Evolutionary conservation across 1,139 yeast genomes (phyloP), one percentile per base, ranked within the genome.

Genomic region (Blastobotrys illinoisensis): DNA sequence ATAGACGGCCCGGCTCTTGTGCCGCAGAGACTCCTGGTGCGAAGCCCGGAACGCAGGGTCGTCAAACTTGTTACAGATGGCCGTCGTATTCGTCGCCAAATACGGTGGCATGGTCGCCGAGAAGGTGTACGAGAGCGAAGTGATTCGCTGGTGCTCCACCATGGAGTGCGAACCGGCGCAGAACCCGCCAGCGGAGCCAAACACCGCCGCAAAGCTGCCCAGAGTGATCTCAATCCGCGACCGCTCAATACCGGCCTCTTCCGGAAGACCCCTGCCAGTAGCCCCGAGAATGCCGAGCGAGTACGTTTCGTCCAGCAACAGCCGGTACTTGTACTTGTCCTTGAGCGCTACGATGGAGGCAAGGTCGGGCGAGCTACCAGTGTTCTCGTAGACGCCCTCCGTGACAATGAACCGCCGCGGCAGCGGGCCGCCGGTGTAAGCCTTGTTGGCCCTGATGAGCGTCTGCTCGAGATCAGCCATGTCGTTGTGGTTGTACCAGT

Each of bases 61-160:
- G 49, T 49, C 61, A 83, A 72, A 48, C 9, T 16, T 26, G 14
- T 36, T 32, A 50, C 90, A 74, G 2, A 85, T 84, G 53, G 79
- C 79, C 1, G 88, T 79, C 0, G 85, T 81, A n/a, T 84, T 85
- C 56, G 78, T 80, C 1, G 96, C 96, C 50, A 90, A 80, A 70
- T 87, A 91, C 16, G 98, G 95, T 13, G 99, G 98, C 68, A 93
- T 80, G 2, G 97, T 82, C 9, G 99, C 99, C 67, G 96, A 86
- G 68, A 89, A 93, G 57, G 95, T 95, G 67, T 89, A 93, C 2
- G 97, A 97, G 62, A 80, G 78, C 9, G 96, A 88, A 32, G 90
- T 88, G 65, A 91, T 86, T 67, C 95, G 83, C 77, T 95, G 99
- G 72, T 93, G 97, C 63, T 85, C 87, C 47, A 91, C 83, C 91